These are phyloP conservation scores for Carex kokanica DNA, from an alignment of 176 grass and related monocot genomes.

Conservation along the genomic window DNA sequence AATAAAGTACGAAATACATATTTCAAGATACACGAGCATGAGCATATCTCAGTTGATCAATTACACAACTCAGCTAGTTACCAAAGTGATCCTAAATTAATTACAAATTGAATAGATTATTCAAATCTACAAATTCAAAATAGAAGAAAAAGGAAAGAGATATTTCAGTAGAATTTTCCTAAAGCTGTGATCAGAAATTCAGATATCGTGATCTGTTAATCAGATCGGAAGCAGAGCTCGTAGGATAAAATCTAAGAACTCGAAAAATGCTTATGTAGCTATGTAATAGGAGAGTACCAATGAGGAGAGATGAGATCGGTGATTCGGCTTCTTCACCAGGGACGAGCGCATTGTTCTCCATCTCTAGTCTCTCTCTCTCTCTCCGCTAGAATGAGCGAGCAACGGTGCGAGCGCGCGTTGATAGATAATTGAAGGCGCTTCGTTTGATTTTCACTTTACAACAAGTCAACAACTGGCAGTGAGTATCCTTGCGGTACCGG, in stretches of 20 bases:
- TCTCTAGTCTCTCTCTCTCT: neutral
- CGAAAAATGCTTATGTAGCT: neutral
- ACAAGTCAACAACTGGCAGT: neutral
- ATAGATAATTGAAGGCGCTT: neutral
- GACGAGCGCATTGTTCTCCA: conserved; percentile 11
- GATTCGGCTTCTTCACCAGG: neutral
- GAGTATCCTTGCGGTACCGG: too few species aligned
- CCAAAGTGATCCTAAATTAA: neutral
- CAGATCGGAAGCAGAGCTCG: neutral
- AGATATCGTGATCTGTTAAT: neutral
- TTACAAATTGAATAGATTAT: neutral
- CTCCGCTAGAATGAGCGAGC: neutral
- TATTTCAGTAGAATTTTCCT: neutral
- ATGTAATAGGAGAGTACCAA: neutral
- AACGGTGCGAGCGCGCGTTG: neutral
- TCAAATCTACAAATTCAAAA: neutral
- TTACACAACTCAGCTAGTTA: neutral
- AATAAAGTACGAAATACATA: neutral
- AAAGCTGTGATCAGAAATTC: too few species aligned
- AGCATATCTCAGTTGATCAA: neutral
- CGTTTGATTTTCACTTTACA: neutral
- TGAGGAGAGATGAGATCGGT: conserved; percentile 22
- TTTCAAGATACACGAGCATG: too few species aligned
- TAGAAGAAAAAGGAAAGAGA: neutral
- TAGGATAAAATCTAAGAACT: neutral